Percentiles rank a stretch among this genome's conserved stretches.
Evolutionary conservation across 768 basidiomycete genomes (phyloP).

Genomic region (Termitomyces sp.): DNA sequence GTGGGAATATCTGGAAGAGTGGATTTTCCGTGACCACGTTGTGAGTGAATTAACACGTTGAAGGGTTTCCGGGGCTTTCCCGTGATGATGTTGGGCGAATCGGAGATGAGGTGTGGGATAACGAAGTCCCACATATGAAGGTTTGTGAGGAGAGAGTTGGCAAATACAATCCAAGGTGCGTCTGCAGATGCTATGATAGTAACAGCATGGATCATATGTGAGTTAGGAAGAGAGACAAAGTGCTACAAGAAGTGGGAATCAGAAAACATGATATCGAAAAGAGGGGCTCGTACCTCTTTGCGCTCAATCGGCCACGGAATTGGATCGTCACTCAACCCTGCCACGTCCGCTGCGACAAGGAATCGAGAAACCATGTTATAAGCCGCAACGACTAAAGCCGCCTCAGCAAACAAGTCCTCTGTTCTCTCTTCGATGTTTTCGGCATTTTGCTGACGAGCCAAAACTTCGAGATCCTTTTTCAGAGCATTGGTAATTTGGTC

Average conservation of each 20-base stretch:
- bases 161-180: constrained; percentile 48
- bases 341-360: constrained; percentile 56
- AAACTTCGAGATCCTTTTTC: constrained; percentile 28
- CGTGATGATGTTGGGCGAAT: constrained; percentile 7
- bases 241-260: constrained; percentile 23
- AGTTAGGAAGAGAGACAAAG: constrained; percentile 28
- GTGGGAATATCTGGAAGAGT: constrained; percentile 21
- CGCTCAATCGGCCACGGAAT: constrained; percentile 48
- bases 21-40: constrained; percentile 49
- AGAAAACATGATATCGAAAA: background rate
- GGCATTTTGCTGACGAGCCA: constrained; percentile 14
- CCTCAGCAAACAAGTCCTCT: constrained; percentile 51
- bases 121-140: constrained; percentile 43
- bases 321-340: constrained; percentile 39
- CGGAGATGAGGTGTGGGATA: constrained; percentile 33
- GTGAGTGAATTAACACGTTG: constrained; percentile 47
- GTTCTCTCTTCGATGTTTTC: constrained; percentile 23
- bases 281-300: constrained; percentile 29
- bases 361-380: constrained; percentile 75
- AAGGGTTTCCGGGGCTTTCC: constrained; percentile 21
- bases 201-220: constrained; percentile 35
- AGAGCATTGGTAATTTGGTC: constrained; percentile 34
- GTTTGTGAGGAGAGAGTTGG: constrained; percentile 47
- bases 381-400: constrained; percentile 42
- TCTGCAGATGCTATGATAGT: constrained; percentile 32